A percentile compares a stretch with the other conserved stretches of the same genome.
phyloP scores from a whole-genome alignment of 2,329 filamentous ascomycete genomes.

The Fusarium drepaniforme region DNA sequence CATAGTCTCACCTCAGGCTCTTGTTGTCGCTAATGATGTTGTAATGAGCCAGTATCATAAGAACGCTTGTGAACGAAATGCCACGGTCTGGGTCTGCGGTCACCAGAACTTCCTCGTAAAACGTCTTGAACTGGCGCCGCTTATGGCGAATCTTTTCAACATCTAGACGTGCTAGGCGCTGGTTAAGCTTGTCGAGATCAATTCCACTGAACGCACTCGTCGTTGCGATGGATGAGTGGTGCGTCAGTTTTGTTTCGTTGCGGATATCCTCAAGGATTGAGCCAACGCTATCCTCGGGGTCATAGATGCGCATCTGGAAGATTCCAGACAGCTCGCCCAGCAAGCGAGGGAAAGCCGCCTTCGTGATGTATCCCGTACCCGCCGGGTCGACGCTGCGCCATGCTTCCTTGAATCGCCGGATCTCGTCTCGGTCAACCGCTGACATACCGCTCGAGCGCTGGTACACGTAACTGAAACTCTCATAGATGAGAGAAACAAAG shows the following conservation, averaged over 20 bases:
- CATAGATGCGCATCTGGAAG: constrained; percentile 97
- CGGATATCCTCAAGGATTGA: constrained; percentile 88
- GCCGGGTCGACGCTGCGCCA: constrained; percentile 96
- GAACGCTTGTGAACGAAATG: constrained; percentile 89
- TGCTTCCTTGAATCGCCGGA: constrained; percentile 96
- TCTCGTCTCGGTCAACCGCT: constrained; percentile 91
- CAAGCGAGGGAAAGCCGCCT: constrained; percentile 88
- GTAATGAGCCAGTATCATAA: constrained; percentile 98
- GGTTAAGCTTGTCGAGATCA: constrained; percentile 81
- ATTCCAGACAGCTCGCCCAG: constrained; percentile 93
- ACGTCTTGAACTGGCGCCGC: constrained; percentile 87
- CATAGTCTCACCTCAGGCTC: constrained; percentile 77
- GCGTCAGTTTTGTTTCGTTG: constrained; percentile 63
- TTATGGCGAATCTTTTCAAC: constrained; percentile 79
- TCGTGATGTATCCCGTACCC: constrained; percentile 90
- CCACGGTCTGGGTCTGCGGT: constrained; percentile 90
- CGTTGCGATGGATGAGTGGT: constrained; percentile 68
- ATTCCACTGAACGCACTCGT: constrained; percentile 68
- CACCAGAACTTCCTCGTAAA: constrained; percentile 96
- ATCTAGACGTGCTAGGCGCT: constrained; percentile 79
- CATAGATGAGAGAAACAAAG: constrained; percentile 98
- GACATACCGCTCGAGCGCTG: constrained; percentile 95
- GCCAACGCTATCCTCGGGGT: constrained; percentile 88
- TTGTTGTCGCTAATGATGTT: constrained; percentile 99
- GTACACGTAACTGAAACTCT: constrained; percentile 99